These are phyloP conservation scores for Eimeria necatrix DNA, from an alignment of 169 alveolate species.

Conservation along the genomic window DNA sequence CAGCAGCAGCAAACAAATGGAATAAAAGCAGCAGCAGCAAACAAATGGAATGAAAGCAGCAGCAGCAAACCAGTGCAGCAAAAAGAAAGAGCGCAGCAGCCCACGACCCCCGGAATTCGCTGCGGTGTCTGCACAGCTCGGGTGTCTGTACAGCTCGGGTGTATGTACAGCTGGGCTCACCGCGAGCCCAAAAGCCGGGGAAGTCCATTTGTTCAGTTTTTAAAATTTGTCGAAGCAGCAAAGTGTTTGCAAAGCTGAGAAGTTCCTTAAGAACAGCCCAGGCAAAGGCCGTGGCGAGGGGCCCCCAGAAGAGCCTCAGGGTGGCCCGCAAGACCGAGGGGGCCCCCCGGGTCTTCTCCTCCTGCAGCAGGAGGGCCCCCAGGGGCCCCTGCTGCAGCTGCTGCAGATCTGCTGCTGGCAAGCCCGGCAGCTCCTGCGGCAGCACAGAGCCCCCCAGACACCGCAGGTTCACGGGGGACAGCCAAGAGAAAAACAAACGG, in stretches of 20 bases:
- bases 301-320: neutral
- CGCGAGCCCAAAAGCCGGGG: neutral
- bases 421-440: slow-evolving; percentile 66
- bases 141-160: no score
- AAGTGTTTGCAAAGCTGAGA: slow-evolving; percentile 46
- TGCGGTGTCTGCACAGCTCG: no score
- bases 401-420: slow-evolving; percentile 19
- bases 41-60: no score
- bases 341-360: neutral
- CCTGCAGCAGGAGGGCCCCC: neutral
- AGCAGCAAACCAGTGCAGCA: no score
- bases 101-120: no score
- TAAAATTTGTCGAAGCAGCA: slow-evolving; percentile 13
- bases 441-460: slow-evolving; percentile 44
- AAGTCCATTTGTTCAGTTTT: neutral
- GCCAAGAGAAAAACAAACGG: slow-evolving; percentile 57
- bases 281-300: neutral
- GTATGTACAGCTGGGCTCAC: neutral
- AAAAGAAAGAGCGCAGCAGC: no score
- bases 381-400: slow-evolving; percentile 1
- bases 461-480: slow-evolving; percentile 43
- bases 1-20: no score
- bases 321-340: slow-evolving; percentile 29
- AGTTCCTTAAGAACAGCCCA: neutral
- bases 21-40: no score